Percentiles rank a stretch among this genome's conserved stretches.
These are phyloP conservation scores for Nelumbo lutea DNA, from an alignment of 164 flowering plant genomes.

Conservation along the genomic window DNA sequence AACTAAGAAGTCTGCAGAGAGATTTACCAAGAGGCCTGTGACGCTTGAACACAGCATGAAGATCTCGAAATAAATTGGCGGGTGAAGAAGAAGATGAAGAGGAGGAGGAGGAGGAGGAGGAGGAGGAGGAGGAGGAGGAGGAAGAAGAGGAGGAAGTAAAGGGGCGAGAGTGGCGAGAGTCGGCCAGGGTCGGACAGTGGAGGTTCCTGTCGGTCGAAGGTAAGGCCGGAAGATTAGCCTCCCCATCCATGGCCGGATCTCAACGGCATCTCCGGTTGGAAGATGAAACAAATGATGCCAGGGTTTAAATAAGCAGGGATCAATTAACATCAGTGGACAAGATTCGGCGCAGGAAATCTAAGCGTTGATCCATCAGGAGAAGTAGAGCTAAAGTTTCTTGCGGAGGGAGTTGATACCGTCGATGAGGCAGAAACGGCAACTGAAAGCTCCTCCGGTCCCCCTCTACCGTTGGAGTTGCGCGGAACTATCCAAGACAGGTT, in stretches of 20 bases:
- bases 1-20: background rate
- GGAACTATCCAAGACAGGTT: too few species aligned
- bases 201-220: conserved; percentile 15
- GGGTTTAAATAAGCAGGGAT: too few species aligned
- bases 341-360: too few species aligned
- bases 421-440: too few species aligned
- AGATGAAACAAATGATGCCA: background rate
- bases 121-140: conserved; percentile 24
- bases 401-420: too few species aligned
- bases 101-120: conserved; percentile 31
- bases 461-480: too few species aligned
- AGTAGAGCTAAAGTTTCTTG: too few species aligned
- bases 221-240: conserved; percentile 54
- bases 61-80: conserved; percentile 57
- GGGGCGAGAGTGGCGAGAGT: conserved; percentile 18
- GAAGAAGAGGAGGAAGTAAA: conserved; percentile 27
- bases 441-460: too few species aligned
- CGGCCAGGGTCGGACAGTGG: conserved; percentile 25
- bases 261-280: conserved; percentile 45
- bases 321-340: too few species aligned
- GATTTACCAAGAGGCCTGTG: conserved; percentile 65
- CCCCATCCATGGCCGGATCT: conserved; percentile 56
- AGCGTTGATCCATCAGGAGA: too few species aligned
- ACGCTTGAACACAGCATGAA: conserved; percentile 89
- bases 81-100: conserved; percentile 37